Base-by-base conservation (phyloP, 2,329 filamentous ascomycete genomes). In the Mycocentrospora acerina region DNA sequence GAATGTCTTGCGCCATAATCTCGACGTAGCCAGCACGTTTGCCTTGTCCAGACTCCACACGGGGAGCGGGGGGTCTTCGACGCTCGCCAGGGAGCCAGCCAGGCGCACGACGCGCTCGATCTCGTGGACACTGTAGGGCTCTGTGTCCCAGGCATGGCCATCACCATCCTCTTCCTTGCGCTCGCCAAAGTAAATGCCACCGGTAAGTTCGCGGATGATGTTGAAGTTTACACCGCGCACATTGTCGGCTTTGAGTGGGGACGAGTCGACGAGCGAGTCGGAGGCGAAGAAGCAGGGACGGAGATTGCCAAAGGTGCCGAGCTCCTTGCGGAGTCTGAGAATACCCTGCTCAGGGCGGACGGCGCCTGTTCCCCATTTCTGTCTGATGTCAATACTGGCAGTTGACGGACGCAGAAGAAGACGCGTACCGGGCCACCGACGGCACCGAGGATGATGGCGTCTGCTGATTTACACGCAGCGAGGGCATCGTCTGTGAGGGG, bases 241-340 rank as follows among this genome's bases (percentile, higher is more conserved):
- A 47, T 96, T 79, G 3, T 86, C 80, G 37, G 86, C 83, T 72
- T 95, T 95, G 48, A 97, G 82, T 0, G 91, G 91, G 9, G 90
- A 96, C 62, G 78, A 80, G 33, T 90, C 83, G 60, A 95, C 83
- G 33, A 96, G 84, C 22, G 42, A 80, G 36, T 91, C 87, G 1
- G 90, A 90, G 34, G 89, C 88, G 74, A 98, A 97, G 79, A 88
- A 94, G 79, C 91, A 97, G 8, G 90, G 91, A 5, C 91, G 85
- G 42, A 97, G 83, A 80, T 97, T 97, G 57, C 90, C 91, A 72
- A 94, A 97, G 40, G 91, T 89, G 62, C 80, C 79, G 78, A 97
- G 87, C 71, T 96, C 88, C 72, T 94, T 96, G 72, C 91, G 89
- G 37, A 97, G 86, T 55, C 77, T 81, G 46, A 97, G 84, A 59